Evolutionary conservation across 2,329 filamentous ascomycete species (phyloP), one percentile per base, ranked within the genome.

Genomic region (Remersonia thermophila): DNA sequence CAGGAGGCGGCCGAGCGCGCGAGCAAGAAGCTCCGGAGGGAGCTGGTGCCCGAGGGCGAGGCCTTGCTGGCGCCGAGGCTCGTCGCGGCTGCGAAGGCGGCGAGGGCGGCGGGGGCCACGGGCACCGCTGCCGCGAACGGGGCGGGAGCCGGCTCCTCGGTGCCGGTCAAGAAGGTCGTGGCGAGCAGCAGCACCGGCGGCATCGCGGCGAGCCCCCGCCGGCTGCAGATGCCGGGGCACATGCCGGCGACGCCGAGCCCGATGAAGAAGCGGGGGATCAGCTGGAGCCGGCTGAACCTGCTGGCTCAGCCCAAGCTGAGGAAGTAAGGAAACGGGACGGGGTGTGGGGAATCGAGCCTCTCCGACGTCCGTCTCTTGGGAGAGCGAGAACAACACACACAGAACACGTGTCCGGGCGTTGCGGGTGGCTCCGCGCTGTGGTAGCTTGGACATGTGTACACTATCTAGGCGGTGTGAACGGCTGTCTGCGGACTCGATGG

Each of bases 251-350:
- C 58, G 16, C 54, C 60, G 3, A 72, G 62, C 36, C 63, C 72
- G 3, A 56, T 55, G 34, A 74, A 72, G 61, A 75, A 72, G 59
- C 63, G 56, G 40, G 60, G 66, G 16, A 53, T 79, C 38, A 77
- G 65, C 44, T 51, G 77, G 40, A 76, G 69, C 51, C 64, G 75
- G 41, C 60, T 79, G 37, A 71, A 75, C 49, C 71, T 73, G 67
- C 65, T 79, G 16, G 67, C 75, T 32, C 63, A 64, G 30, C 74
- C 74, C 2, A 79, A 78, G 60, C 55, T 64, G 43, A 65, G 73
- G 39, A 56, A 56, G 48, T 57, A 35, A 45, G 25, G 26, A n/a
- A n/a, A n/a, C n/a, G n/a, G n/a, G n/a, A n/a, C n/a, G n/a, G n/a
- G n/a, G n/a, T n/a, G n/a, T n/a, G n/a, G n/a, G n/a, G n/a, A n/a